Evolutionary conservation across 2,329 filamentous ascomycete genomes (phyloP), one percentile per base, ranked within the genome.

Genomic region (Periconia sp.): DNA sequence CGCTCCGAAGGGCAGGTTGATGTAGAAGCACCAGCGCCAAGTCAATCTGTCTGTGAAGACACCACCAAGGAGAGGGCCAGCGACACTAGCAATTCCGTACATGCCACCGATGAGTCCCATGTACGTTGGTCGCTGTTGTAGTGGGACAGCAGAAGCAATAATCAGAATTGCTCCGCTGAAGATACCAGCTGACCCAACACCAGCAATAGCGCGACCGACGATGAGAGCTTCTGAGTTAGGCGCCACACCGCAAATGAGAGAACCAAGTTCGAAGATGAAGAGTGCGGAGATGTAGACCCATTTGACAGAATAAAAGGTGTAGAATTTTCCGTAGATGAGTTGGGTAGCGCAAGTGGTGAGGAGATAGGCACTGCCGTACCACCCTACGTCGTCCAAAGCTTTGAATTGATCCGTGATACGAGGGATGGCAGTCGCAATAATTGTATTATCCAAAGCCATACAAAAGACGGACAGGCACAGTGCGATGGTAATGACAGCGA

Each of bases 1-100:
- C 2, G 71, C 76, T 14, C 79, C 79, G 33, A 83, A 75, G 0
- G 81, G 81, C 1, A 84, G 68, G 57, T 84, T 83, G 44, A 70
- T 70, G 53, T 68, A 68, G 53, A 69, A 72, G 57, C 75, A 81
- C 77, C 78, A 80, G 11, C 79, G 63, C 78, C 79, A 80, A 15
- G 75, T 73, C 2, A 78, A 62, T 35, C 75, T 63, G 49, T 76
- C 71, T n/a, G 78, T 76, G 58, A 79, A 78, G 35, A 73, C 74
- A 54, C 77, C 76, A 37, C 76, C 77, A 59, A 79, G 72, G 49
- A 82, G 68, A 6, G 80, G 80, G 13, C 79, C 79, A 15, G 76
- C 73, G 7, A 81, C 78, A 47, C 63, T 68, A 5, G 79, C 77
- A 50, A 82, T 74, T 2, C 78, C 77, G 57, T 79, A 81, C 71